Evolutionary conservation across 108 stramenopile genomes (phyloP), one percentile per base, ranked within the genome.

Genomic region (Cyclotella sp.): DNA sequence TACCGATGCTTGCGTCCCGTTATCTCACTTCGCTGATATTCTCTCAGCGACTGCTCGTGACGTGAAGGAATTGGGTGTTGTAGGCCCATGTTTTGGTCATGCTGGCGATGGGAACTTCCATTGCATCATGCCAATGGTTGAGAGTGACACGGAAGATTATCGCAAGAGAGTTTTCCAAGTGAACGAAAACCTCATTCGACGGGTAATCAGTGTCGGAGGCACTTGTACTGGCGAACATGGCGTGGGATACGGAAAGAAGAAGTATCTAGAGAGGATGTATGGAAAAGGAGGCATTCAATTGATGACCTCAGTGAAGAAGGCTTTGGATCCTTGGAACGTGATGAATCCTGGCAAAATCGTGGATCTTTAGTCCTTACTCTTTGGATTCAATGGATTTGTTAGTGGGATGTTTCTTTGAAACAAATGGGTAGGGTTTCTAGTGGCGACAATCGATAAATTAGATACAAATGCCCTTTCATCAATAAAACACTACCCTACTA

Each of bases 181-280:
- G 0, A 89, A 89, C 76, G 82, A 90, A 16, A 73, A 84, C 0
- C 60, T 97, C 46, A 88, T 91, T 28, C 68, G 71, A 16, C 69
- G 95, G 26, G 86, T 94, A 3, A 68, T 96, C 40, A 79, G 40
- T 12, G 86, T 75, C 55, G 99, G 97, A 10, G 99, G 98, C 30
- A 98, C 97, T 11, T 98, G 98, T 81, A 98, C 97, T 3, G 98
- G 99, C 30, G 99, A 99, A 81, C 98, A 99, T 72, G 99, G 99
- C 7, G 82, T 98, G 9, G 98, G 98, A 8, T 82, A 86, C 53
- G 97, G 98, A 27, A 99, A 99, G 73, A 86, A 71, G 59, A 81
- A 91, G 44, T 96, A 97, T 68, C 79, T 99, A 10, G 61, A 73
- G 44, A 60, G 77, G 61, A 96, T 98, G 86, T 87, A 92, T 70